These are phyloP conservation scores for Euphorbia neoarborescens DNA, from an alignment of 441 rosid genomes.

Conservation along the genomic window DNA sequence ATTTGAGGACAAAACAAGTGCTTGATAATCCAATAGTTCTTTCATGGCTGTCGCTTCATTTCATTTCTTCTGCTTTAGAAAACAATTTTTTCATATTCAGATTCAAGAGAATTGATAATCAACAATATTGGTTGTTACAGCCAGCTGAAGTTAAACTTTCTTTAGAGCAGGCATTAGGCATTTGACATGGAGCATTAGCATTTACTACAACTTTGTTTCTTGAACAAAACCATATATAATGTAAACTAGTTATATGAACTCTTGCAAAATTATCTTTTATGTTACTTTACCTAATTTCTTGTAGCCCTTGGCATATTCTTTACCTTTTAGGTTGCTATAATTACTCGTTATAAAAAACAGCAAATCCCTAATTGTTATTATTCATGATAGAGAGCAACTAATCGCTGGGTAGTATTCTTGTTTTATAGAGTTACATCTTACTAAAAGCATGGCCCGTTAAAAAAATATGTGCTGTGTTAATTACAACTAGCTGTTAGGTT, in stretches of 20 bases:
- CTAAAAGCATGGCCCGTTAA: neutral
- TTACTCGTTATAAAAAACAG: neutral
- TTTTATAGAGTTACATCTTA: neutral
- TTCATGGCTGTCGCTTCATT: neutral
- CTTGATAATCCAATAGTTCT: neutral
- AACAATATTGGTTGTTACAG: neutral
- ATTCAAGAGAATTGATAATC: constrained; percentile 1
- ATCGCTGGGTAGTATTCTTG: neutral
- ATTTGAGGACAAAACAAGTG: neutral
- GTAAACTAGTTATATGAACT: neutral
- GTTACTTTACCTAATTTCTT: neutral
- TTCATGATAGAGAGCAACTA: neutral
- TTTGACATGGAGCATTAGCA: neutral
- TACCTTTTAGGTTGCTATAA: neutral
- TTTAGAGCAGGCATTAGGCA: neutral
- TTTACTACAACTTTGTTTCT: neutral
- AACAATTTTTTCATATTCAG: neutral
- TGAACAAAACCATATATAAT: neutral
- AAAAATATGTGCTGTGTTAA: too few species aligned
- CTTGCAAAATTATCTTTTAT: neutral
- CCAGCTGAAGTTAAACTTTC: neutral
- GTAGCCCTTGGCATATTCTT: neutral
- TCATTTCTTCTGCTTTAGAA: neutral
- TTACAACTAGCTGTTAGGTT: neutral
- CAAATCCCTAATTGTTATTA: neutral